Conservation (phyloP, 768 basidiomycete species). For the Xerocomellus chrysenteron region DNA sequence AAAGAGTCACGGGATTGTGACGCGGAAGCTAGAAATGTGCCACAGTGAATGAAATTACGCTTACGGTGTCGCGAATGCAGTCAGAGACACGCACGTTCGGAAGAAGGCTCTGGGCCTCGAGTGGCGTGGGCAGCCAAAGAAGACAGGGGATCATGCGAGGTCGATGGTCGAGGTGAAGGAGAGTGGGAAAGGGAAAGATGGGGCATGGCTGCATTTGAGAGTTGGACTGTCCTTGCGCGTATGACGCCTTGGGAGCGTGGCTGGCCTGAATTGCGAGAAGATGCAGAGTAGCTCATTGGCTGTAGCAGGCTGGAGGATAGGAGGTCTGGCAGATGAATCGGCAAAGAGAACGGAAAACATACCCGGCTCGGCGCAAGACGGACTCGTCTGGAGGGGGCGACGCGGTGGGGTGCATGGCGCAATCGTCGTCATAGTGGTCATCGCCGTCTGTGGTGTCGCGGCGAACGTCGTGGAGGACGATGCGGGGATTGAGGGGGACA, state of each 20-base stretch:
- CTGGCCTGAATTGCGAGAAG: slow-evolving; percentile 16
- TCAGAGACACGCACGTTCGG: slow-evolving; percentile 25
- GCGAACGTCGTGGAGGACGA: neutral
- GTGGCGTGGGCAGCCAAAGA: slow-evolving; percentile 18
- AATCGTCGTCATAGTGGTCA: slow-evolving; percentile 11
- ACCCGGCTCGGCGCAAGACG: slow-evolving; percentile 56
- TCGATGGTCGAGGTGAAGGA: neutral
- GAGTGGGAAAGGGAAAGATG: neutral
- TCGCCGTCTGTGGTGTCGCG: neutral
- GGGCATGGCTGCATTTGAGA: slow-evolving; percentile 50
- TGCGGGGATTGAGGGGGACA: neutral
- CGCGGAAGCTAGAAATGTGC: slow-evolving; percentile 26
- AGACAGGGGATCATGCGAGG: neutral
- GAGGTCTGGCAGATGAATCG: neutral
- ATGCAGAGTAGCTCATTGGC: slow-evolving; percentile 44
- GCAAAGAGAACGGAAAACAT: slow-evolving; percentile 24
- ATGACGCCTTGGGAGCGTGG: slow-evolving; percentile 65
- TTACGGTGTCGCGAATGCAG: slow-evolving; percentile 6
- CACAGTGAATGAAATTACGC: slow-evolving; percentile 6
- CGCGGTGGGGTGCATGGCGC: slow-evolving; percentile 10
- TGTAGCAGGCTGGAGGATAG: slow-evolving; percentile 51
- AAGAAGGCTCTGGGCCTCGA: slow-evolving; percentile 11
- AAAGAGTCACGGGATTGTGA: slow-evolving; percentile 36
- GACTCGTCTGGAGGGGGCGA: slow-evolving; percentile 37
- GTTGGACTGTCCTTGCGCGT: slow-evolving; percentile 61